A percentile compares a stretch with the other conserved stretches of the same genome.
These are phyloP conservation scores for Cladorrhinum samala DNA, from an alignment of 495 filamentous ascomycete species.

Conservation along the genomic window DNA sequence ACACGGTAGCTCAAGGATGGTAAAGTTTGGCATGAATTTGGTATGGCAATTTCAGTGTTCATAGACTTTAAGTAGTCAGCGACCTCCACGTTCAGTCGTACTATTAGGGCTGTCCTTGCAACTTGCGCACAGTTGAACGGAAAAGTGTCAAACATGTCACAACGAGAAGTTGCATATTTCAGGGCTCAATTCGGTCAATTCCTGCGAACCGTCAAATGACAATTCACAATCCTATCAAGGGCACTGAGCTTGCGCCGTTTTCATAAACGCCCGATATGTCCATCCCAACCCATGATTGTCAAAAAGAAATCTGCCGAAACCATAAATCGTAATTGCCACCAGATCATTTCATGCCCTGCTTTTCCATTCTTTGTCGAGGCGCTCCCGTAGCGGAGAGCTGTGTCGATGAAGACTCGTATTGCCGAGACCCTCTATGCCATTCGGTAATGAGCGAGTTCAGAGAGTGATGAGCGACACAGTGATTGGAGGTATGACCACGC, in stretches of 20 bases:
- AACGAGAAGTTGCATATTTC: no score
- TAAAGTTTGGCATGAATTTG: no score
- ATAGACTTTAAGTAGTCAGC: no score
- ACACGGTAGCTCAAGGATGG: no score
- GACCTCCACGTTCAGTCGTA: no score
- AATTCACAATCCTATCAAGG: slow-evolving; percentile 18
- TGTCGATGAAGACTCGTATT: slow-evolving; percentile 10
- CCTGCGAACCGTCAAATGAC: slow-evolving; percentile 16
- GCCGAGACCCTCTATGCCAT: slow-evolving; percentile 12
- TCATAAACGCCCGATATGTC: slow-evolving; percentile 18
- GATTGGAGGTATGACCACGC: slow-evolving; percentile 3
- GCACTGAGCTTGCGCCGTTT: slow-evolving; percentile 17
- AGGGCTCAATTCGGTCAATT: slow-evolving; percentile 17
- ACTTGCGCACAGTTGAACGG: not conserved
- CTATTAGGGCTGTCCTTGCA: not conserved
- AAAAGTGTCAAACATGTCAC: not conserved
- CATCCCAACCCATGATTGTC: slow-evolving; percentile 24
- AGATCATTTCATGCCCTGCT: slow-evolving; percentile 12
- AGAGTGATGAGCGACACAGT: slow-evolving; percentile 16
- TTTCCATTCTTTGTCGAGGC: slow-evolving; percentile 11
- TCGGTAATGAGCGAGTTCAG: slow-evolving; percentile 15
- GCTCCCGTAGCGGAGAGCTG: slow-evolving; percentile 5
- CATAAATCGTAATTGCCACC: slow-evolving; percentile 20
- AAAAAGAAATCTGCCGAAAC: slow-evolving; percentile 24
- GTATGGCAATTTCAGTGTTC: no score